Evolutionary conservation across 2,329 filamentous ascomycete genomes (phyloP), one percentile per base, ranked within the genome.

Genomic region (Ophiostoma perfectum): DNA sequence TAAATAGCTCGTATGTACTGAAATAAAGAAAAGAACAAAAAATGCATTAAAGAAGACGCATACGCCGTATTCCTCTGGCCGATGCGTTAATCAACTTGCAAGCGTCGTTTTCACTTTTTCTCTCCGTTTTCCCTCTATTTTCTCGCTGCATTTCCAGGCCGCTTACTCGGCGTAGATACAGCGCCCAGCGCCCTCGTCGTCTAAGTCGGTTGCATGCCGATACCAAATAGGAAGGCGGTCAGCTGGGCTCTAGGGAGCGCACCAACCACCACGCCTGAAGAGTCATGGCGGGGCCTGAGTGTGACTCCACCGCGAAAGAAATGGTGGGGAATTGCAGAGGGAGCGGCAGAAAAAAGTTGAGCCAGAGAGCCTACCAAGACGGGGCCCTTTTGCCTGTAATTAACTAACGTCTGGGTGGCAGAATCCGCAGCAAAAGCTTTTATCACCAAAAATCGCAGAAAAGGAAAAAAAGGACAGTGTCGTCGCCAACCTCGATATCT

Each of bases 221-320:
- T 66, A 14, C 7, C 42, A 1, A 42, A 42, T n/a, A 63, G 65
- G 70, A 66, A 71, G 63, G 70, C 70, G 70, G 70, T 71, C 14
- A 65, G 8, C 1, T 4, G 4, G 6, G 4, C 39, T 60, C 11
- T 38, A 14, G 27, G 7, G 27, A 9, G 27, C 38, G 11, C 55
- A 60, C 68, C 68, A 67, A 69, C 65, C 62, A 65, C 16, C 60
- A 42, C 36, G 47, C 60, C 39, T 36, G 68, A 65, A 52, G 65
- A 69, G 68, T 69, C 68, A 67, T 67, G 64, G 68, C 63, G 68
- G 68, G 68, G 64, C 44, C 16, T 38, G 18, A 12, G 14, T 62
- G 36, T 65, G 45, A 52, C 64, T 65, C 64, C 64, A 65, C 64
- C 14, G 47, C 39, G 58, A 63, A 41, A 63, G 58, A 63, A 63